Conservation (phyloP, 257 asterid species). For the Oldenlandia corymbosa region DNA sequence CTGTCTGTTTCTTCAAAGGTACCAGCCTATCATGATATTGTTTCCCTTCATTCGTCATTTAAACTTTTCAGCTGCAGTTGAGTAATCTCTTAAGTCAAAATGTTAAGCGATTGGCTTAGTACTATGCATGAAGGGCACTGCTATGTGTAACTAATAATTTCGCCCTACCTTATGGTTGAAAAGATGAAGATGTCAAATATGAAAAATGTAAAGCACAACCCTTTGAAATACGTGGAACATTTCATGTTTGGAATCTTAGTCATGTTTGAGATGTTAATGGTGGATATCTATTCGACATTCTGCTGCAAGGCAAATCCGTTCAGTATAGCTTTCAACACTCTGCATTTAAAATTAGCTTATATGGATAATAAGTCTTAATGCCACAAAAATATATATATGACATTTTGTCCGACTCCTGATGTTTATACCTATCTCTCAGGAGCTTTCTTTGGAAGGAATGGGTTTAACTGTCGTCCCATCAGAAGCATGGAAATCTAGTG, state of each 20-base stretch:
- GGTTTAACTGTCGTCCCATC: conserved; percentile 67
- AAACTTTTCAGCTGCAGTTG: conserved; percentile 3
- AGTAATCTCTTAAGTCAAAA: no score
- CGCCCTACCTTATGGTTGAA: not conserved
- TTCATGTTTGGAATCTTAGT: not conserved
- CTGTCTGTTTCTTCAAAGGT: conserved; percentile 81
- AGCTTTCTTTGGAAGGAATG: conserved; percentile 62
- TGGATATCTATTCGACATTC: not conserved
- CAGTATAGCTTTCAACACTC: not conserved
- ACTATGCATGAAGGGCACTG: not conserved
- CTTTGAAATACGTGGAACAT: not conserved
- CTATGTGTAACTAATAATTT: not conserved
- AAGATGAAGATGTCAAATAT: not conserved
- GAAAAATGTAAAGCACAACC: not conserved
- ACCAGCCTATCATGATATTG: not conserved
- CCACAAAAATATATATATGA: not conserved
- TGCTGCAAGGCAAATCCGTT: not conserved
- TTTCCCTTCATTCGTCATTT: not conserved
- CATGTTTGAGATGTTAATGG: not conserved
- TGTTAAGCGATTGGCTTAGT: not conserved
- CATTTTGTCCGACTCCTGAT: not conserved
- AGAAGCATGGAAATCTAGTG: conserved; percentile 65
- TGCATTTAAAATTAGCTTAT: not conserved
- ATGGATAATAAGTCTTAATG: not conserved
- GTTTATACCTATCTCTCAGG: conserved; percentile 46